Evolutionary conservation across 495 filamentous ascomycete species (phyloP).

Genomic region (Aspergillus affinis): DNA sequence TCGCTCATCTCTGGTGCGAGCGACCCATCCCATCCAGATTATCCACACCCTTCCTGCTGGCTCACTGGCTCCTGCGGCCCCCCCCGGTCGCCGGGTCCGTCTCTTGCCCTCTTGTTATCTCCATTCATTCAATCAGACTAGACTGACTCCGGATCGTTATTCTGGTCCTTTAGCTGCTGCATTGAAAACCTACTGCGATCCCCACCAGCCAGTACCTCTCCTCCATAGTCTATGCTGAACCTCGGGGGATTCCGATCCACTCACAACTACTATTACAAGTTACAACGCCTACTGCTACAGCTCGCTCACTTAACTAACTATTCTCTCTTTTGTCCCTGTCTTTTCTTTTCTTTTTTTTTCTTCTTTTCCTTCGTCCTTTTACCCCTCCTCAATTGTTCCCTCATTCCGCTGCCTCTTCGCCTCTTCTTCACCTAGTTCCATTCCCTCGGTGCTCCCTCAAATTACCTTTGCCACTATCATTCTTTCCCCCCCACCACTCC

Average conservation of each 20-base stretch:
- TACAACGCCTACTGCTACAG: constrained; percentile 13
- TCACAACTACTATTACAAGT: constrained; percentile 10
- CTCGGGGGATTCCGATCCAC: constrained; percentile 29
- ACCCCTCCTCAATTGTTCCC: constrained; percentile 15
- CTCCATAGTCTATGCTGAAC: constrained; percentile 12
- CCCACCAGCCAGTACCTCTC: constrained; percentile 12
- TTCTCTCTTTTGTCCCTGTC: constrained; percentile 17
- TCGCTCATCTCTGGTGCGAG: constrained; percentile 1
- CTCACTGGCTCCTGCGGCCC: constrained; percentile 11
- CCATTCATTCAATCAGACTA: constrained; percentile 15
- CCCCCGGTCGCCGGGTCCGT: constrained; percentile 27
- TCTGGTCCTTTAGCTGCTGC: constrained; percentile 12
- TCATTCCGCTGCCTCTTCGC: constrained; percentile 9
- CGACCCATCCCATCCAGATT: too few species aligned
- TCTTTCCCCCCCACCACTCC: neutral
- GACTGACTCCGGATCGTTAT: constrained; percentile 22
- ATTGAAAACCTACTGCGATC: constrained; percentile 13
- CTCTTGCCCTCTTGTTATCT: constrained; percentile 19
- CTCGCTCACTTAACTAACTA: constrained; percentile 14
- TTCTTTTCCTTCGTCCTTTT: constrained; percentile 12
- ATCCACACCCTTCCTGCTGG: neutral
- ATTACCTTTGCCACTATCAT: neutral
- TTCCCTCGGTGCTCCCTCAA: too few species aligned
- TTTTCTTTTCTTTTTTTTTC: constrained; percentile 14
- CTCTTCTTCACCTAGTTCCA: neutral